A percentile compares a stretch with the other conserved stretches of the same genome.
Conservation (phyloP, 2,329 filamentous ascomycete genomes). For the Aspergillus piperis region DNA sequence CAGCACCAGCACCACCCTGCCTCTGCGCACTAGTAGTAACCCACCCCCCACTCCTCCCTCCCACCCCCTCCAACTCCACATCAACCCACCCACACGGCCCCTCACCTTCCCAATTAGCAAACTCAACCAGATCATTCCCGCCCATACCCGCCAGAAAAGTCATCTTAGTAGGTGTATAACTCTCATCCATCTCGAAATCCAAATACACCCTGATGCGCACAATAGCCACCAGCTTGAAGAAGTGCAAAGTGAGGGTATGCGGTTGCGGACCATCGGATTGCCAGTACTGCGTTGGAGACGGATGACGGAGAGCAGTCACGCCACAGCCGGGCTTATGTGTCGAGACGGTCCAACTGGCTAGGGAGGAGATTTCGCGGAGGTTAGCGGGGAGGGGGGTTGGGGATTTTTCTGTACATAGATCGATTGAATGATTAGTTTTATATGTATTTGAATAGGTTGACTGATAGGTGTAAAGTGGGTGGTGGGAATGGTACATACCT, state of each 20-base stretch:
- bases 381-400: slow-evolving; percentile 42
- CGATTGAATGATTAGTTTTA: not conserved
- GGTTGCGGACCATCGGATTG: slow-evolving; percentile 68
- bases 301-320: slow-evolving; percentile 60
- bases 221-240: slow-evolving; percentile 58
- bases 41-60: slow-evolving; percentile 43
- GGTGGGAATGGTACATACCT: slow-evolving; percentile 23
- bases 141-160: slow-evolving; percentile 85
- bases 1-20: slow-evolving; percentile 14
- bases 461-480: not conserved
- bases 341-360: slow-evolving; percentile 67
- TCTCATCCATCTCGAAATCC: slow-evolving; percentile 90
- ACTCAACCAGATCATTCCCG: slow-evolving; percentile 87
- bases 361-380: slow-evolving; percentile 64
- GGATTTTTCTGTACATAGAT: slow-evolving; percentile 31
- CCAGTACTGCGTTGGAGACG: slow-evolving; percentile 62
- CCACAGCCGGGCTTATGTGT: slow-evolving; percentile 64
- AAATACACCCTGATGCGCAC: slow-evolving; percentile 61
- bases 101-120: slow-evolving; percentile 75
- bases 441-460: not conserved
- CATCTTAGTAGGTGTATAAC: slow-evolving; percentile 93
- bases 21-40: slow-evolving; percentile 23
- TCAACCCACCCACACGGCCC: slow-evolving; percentile 89
- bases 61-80: slow-evolving; percentile 69
- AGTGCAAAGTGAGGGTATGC: slow-evolving; percentile 64